Evolutionary conservation across 75 land plant species (phyloP).

Genomic region (Pinus tabuliformis): DNA sequence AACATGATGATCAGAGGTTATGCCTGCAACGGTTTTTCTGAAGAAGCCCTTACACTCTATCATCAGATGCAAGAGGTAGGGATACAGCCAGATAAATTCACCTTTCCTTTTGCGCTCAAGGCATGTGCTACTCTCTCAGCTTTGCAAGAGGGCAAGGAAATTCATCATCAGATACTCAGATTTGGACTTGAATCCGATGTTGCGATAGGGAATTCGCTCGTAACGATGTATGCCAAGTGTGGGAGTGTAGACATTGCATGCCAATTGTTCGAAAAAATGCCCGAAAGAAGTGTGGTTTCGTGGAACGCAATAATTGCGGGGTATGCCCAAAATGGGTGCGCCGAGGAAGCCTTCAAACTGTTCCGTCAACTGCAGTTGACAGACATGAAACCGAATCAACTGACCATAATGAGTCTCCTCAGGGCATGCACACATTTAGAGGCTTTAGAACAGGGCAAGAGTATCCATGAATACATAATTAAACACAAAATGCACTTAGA

Average conservation of each 20-base stretch:
- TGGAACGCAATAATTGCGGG: slow-evolving; percentile 14
- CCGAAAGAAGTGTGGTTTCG: slow-evolving; percentile 9
- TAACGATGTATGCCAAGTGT: slow-evolving; percentile 71
- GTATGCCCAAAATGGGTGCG: slow-evolving; percentile 7
- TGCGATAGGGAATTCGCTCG: slow-evolving; percentile 46
- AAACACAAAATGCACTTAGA: background rate
- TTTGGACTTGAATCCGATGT: slow-evolving; percentile 41
- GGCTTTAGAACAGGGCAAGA: background rate
- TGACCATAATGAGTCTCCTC: slow-evolving; percentile 3
- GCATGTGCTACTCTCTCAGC: slow-evolving; percentile 45
- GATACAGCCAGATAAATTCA: slow-evolving; percentile 47
- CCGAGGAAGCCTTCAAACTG: slow-evolving; percentile 8
- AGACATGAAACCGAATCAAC: background rate
- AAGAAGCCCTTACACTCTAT: slow-evolving; percentile 41
- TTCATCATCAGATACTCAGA: slow-evolving; percentile 34
- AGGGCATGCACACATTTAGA: slow-evolving; percentile 2
- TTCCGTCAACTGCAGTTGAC: background rate
- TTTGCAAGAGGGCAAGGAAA: slow-evolving; percentile 35
- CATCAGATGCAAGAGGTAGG: slow-evolving; percentile 31
- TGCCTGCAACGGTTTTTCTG: slow-evolving; percentile 46
- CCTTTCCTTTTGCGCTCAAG: slow-evolving; percentile 55
- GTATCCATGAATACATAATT: slow-evolving; percentile 1
- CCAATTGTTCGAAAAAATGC: slow-evolving; percentile 43
- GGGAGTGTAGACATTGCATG: slow-evolving; percentile 44
- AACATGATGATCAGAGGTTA: slow-evolving; percentile 60